These are phyloP conservation scores for Pestalotiopsis sp. DNA, from an alignment of 2,329 filamentous ascomycete species.

Conservation along the genomic window DNA sequence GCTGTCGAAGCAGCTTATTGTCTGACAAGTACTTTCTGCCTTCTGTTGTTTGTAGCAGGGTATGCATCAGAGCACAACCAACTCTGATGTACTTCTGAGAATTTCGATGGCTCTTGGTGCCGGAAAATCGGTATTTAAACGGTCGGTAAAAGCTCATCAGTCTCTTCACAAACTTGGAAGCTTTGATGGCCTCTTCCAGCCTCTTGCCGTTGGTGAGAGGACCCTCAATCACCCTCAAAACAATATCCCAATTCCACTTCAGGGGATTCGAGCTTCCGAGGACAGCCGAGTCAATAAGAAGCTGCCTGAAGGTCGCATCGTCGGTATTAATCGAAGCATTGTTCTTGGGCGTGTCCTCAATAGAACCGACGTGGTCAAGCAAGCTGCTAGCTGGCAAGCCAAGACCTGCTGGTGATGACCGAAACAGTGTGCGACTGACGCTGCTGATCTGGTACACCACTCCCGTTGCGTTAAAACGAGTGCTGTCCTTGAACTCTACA, in stretches of 20 bases:
- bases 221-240: slow-evolving; percentile 88
- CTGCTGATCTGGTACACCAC: slow-evolving; percentile 98
- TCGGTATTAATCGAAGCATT: slow-evolving; percentile 54
- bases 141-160: slow-evolving; percentile 94
- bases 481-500: slow-evolving; percentile 69
- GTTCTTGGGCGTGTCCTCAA: slow-evolving; percentile 60
- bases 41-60: slow-evolving; percentile 81
- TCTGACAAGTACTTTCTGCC: slow-evolving; percentile 84
- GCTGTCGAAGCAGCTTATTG: slow-evolving; percentile 90
- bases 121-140: slow-evolving; percentile 94
- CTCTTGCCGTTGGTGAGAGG: slow-evolving; percentile 89
- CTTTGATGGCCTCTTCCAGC: slow-evolving; percentile 90
- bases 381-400: slow-evolving; percentile 45
- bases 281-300: slow-evolving; percentile 79
- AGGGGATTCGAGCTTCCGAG: slow-evolving; percentile 85
- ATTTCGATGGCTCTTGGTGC: slow-evolving; percentile 85
- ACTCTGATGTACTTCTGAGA: slow-evolving; percentile 93
- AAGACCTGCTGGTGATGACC: slow-evolving; percentile 63
- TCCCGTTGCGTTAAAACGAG: slow-evolving; percentile 79
- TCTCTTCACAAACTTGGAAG: slow-evolving; percentile 94
- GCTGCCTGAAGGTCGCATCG: slow-evolving; percentile 65
- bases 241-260: slow-evolving; percentile 98
- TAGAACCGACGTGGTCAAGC: slow-evolving; percentile 48
- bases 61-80: slow-evolving; percentile 86
- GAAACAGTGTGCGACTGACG: slow-evolving; percentile 88